Evolutionary conservation across 2,329 filamentous ascomycete species (phyloP), one percentile per base, ranked within the genome.

Genomic region (Cadophora gregata): DNA sequence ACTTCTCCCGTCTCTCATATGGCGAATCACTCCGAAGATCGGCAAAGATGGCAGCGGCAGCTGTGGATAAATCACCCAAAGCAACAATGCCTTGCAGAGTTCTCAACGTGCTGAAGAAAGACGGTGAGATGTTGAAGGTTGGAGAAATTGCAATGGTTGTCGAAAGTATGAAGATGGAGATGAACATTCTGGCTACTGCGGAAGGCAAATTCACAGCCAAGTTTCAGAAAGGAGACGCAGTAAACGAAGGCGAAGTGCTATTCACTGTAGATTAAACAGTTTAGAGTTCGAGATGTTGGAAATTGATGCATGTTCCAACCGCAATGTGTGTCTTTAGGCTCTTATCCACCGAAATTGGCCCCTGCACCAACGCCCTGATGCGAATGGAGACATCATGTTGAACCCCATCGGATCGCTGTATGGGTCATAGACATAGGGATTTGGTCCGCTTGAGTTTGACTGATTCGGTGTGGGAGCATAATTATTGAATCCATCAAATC

Each of bases 91-190:
- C 78, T 5, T 79, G 78, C 62, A 78, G 78, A 62, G 73, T 79
- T 1, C 69, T 80, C 27, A 72, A 67, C 2, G 67, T 79, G 0
- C 53, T 76, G 58, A 79, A 77, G 64, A 71, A 75, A 36, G 72
- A 75, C 48, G 76, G 75, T 2, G 76, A 77, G 5, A 51, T 72
- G 2, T 75, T 79, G 10, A 72, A 75, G 21, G 69, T 69, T 4
- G 78, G 78, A 0, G 77, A 79, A 4, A 69, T 68, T 0, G 76
- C 77, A 1, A 76, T 79, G 74, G 74, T 78, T 0, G 73, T 78
- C 60, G 78, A 82, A 73, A 81, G 80, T 56, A 82, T 82, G 80
- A 82, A 76, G 21, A 59, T 59, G 56, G 33, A 59, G 21, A 59
- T 79, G 36, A 78, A 70, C 24, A 77, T 79, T 36, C 64, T 70